A percentile compares a stretch with the other conserved stretches of the same genome.
phyloP scores from a whole-genome alignment of 2,329 filamentous ascomycete species.

The Colletotrichum lindemuthianum region DNA sequence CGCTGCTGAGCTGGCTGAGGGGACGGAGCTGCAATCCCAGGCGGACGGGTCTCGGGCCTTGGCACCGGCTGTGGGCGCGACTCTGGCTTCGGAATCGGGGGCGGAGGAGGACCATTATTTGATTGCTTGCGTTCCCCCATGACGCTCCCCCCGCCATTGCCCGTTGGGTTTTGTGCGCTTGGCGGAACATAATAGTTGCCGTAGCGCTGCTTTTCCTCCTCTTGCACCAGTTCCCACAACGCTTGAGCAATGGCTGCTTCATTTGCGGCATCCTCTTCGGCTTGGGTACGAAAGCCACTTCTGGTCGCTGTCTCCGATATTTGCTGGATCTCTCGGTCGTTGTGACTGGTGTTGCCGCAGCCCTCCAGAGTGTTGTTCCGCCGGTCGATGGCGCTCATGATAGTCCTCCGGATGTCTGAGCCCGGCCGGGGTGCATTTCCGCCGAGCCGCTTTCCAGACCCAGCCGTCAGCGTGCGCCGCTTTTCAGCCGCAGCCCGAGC shows the following conservation, averaged over 20 bases:
- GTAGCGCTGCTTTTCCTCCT: slow-evolving; percentile 72
- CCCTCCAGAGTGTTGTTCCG: slow-evolving; percentile 74
- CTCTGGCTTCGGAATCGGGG: slow-evolving; percentile 20
- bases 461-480: slow-evolving; percentile 65
- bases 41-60: slow-evolving; percentile 20
- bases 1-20: slow-evolving; percentile 28
- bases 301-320: slow-evolving; percentile 71
- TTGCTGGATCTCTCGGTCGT: slow-evolving; percentile 72
- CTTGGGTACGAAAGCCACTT: slow-evolving; percentile 83
- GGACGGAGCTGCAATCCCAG: slow-evolving; percentile 1
- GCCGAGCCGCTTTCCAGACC: slow-evolving; percentile 78
- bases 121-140: slow-evolving; percentile 36
- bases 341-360: slow-evolving; percentile 78
- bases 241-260: slow-evolving; percentile 87
- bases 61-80: slow-evolving; percentile 37
- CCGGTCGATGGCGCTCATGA: slow-evolving; percentile 76
- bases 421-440: slow-evolving; percentile 65
- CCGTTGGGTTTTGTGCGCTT: slow-evolving; percentile 62
- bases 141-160: slow-evolving; percentile 50
- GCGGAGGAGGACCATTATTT: slow-evolving; percentile 24
- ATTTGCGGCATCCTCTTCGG: slow-evolving; percentile 89
- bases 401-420: slow-evolving; percentile 76
- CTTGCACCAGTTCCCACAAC: slow-evolving; percentile 85
- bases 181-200: slow-evolving; percentile 63
- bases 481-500: slow-evolving; percentile 81